phyloP scores from a whole-genome alignment of 306 rosid species.

The Cucurbita argyrosperma region DNA sequence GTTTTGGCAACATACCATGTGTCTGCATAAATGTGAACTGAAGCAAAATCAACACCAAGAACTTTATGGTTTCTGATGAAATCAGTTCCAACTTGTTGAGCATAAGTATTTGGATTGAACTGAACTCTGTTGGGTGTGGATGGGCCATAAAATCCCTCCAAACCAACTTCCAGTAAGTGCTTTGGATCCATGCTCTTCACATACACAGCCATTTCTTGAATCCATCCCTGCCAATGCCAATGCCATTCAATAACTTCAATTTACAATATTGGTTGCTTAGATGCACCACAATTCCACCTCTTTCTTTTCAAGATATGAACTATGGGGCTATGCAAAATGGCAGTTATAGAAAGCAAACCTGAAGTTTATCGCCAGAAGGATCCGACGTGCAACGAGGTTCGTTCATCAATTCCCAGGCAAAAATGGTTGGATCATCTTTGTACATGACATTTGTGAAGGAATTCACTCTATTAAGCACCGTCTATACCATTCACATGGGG shows the following conservation, averaged over 20 bases:
- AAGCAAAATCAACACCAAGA: conserved; percentile 85
- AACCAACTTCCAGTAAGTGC: conserved; percentile 76
- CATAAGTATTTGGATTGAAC: conserved; percentile 75
- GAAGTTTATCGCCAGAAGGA: conserved; percentile 57
- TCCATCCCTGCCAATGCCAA: conserved; percentile 51
- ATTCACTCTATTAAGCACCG: conserved; percentile 74
- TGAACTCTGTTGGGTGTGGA: conserved; percentile 66
- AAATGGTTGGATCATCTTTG: conserved; percentile 84
- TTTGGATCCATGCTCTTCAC: conserved; percentile 84
- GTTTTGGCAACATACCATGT: conserved; percentile 69
- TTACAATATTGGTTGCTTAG: neutral
- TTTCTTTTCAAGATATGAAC: neutral
- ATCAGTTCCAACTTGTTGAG: conserved; percentile 89
- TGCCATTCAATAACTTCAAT: neutral
- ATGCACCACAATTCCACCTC: neutral
- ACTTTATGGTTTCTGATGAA: conserved; percentile 83
- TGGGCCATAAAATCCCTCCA: conserved; percentile 92
- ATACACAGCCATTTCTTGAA: conserved; percentile 74
- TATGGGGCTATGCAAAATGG: neutral
- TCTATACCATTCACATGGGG: conserved; percentile 24
- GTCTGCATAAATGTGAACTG: conserved; percentile 85
- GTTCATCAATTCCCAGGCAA: conserved; percentile 94
- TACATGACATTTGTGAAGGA: conserved; percentile 66
- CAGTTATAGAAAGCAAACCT: conserved; percentile 30
- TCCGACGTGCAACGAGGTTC: conserved; percentile 89